Evolutionary conservation across 2,329 filamentous ascomycete genomes (phyloP).

Genomic region (Dothistroma septosporum): DNA sequence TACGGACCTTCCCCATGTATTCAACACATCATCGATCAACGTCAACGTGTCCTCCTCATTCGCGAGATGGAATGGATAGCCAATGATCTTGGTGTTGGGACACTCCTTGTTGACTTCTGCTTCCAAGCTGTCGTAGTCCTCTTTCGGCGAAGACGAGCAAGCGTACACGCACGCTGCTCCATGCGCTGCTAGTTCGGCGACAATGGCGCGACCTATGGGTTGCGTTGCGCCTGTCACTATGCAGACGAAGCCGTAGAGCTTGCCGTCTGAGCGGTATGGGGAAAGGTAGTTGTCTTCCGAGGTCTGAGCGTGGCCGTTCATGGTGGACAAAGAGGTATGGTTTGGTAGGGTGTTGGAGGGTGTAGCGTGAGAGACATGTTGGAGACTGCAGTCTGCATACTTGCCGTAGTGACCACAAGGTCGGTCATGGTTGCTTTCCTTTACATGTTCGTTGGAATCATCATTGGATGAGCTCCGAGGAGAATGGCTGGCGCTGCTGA

Average conservation of each 20-base stretch:
- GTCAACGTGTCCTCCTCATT: slow-evolving; percentile 58
- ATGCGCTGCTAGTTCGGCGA: slow-evolving; percentile 58
- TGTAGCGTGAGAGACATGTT: too few relatives aligned
- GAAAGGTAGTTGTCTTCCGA: slow-evolving; percentile 47
- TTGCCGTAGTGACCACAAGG: not conserved
- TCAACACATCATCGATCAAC: slow-evolving; percentile 61
- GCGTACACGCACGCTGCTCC: slow-evolving; percentile 62
- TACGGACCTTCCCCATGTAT: slow-evolving; percentile 49
- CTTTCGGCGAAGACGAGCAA: slow-evolving; percentile 45
- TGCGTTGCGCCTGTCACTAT: slow-evolving; percentile 60
- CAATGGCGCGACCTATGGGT: slow-evolving; percentile 58
- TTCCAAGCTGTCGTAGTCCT: slow-evolving; percentile 43
- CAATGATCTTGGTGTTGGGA: slow-evolving; percentile 58
- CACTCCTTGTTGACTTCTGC: slow-evolving; percentile 41
- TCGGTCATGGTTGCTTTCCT: slow-evolving; percentile 1
- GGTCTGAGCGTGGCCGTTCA: slow-evolving; percentile 17
- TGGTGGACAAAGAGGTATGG: slow-evolving; percentile 11
- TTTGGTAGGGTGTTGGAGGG: not conserved
- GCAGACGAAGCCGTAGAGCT: slow-evolving; percentile 62
- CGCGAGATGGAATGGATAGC: slow-evolving; percentile 56
- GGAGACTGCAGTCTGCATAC: too few relatives aligned
- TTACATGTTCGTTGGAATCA: slow-evolving; percentile 1
- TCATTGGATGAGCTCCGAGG: slow-evolving; percentile 4
- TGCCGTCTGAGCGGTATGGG: slow-evolving; percentile 56
- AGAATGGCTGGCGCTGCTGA: slow-evolving; percentile 4